phyloP scores from a whole-genome alignment of 2,329 filamentous ascomycete genomes.

The Penicillium hordei region DNA sequence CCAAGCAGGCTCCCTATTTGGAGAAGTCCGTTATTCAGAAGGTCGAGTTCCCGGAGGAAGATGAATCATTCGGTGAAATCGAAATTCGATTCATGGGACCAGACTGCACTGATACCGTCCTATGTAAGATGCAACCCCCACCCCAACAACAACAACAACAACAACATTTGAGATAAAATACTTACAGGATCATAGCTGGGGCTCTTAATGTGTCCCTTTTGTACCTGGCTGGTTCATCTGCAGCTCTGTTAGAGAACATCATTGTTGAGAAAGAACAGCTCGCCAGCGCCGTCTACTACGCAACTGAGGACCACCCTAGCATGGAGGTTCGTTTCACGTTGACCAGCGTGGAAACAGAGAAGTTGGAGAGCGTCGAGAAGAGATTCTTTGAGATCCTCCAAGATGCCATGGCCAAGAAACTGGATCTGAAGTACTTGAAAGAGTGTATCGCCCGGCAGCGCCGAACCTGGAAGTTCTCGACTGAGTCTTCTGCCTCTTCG shows the following conservation, averaged over 20 bases:
- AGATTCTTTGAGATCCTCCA: constrained; percentile 80
- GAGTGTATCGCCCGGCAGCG: constrained; percentile 83
- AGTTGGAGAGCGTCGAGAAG: constrained; percentile 79
- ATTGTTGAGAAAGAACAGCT: constrained; percentile 92
- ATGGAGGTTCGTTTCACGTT: constrained; percentile 83
- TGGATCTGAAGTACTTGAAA: constrained; percentile 87
- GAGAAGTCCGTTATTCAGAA: constrained; percentile 71
- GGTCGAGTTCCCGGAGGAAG: constrained; percentile 92
- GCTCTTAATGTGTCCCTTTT: constrained; percentile 78
- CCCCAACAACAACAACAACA: no score
- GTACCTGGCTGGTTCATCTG: constrained; percentile 90
- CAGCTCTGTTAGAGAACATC: constrained; percentile 85
- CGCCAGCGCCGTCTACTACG: constrained; percentile 79
- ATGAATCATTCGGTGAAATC: constrained; percentile 89
- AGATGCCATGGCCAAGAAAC: constrained; percentile 70
- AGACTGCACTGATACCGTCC: constrained; percentile 67
- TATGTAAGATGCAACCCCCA: constrained; percentile 42
- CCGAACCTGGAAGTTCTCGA: constrained; percentile 77
- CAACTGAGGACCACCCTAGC: constrained; percentile 75
- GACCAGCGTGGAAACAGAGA: constrained; percentile 81
- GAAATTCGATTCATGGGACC: constrained; percentile 85
- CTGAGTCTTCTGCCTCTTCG: constrained; percentile 76
- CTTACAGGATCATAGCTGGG: constrained; percentile 48
- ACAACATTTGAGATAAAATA: constrained; percentile 4
- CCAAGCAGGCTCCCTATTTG: constrained; percentile 71